Evolutionary conservation across 164 flowering plant genomes (phyloP).

Genomic region (Liquidambar formosana): DNA sequence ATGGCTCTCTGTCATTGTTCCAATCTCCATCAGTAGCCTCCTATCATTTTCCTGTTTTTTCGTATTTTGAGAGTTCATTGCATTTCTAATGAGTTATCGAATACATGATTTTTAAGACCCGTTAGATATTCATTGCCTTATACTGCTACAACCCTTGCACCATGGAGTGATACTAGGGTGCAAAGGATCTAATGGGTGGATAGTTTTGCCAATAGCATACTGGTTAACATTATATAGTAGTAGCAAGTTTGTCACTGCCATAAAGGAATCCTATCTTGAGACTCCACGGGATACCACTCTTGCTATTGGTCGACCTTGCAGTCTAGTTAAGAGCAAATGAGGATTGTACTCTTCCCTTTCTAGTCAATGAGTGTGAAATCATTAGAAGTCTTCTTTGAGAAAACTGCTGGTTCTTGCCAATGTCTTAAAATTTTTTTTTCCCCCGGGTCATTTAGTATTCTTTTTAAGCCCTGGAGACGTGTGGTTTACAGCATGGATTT

Average conservation of each 20-base stretch:
- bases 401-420: not conserved
- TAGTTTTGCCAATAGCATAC: not conserved
- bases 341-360: no score
- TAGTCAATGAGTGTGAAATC: no score
- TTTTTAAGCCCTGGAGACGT: slow-evolving; percentile 13
- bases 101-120: not conserved
- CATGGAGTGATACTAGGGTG: not conserved
- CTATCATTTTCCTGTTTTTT: not conserved
- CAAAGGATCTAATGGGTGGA: not conserved
- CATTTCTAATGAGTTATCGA: not conserved
- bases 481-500: slow-evolving; percentile 81
- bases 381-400: not conserved
- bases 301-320: not conserved
- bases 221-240: not conserved
- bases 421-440: not conserved
- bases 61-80: not conserved
- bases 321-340: not conserved
- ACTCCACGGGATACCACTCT: not conserved
- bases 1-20: slow-evolving; percentile 12
- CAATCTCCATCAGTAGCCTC: not conserved
- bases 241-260: not conserved
- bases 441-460: not conserved
- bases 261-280: slow-evolving; percentile 4
- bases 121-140: not conserved
- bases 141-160: not conserved